Percentiles rank a stretch among this genome's conserved stretches.
Conservation (phyloP, 441 rosid genomes). For the Daphne laureola region DNA sequence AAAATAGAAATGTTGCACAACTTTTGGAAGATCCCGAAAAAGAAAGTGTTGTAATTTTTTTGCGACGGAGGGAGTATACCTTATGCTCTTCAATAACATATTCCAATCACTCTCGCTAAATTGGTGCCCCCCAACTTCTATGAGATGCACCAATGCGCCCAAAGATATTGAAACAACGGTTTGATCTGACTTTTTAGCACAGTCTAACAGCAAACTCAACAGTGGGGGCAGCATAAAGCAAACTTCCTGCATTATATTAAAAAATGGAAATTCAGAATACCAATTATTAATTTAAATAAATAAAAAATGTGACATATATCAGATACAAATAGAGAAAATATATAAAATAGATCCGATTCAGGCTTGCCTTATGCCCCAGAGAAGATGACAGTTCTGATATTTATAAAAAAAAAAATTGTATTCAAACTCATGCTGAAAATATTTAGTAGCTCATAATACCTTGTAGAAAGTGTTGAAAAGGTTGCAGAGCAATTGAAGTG, state of each 20-base stretch:
- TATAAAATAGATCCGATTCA: no score
- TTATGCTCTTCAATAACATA: slow-evolving; percentile 93
- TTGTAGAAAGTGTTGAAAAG: slow-evolving; percentile 98
- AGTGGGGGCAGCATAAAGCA: slow-evolving; percentile 99
- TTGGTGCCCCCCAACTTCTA: slow-evolving; percentile 99
- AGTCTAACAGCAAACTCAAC: slow-evolving; percentile 88
- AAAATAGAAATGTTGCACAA: no score
- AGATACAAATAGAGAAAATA: no score
- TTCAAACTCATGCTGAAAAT: no score
- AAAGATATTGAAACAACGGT: slow-evolving; percentile 93
- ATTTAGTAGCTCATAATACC: slow-evolving; percentile 38
- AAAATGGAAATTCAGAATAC: neutral
- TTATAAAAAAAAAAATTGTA: neutral
- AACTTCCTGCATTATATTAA: slow-evolving; percentile 68
- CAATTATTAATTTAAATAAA: neutral
- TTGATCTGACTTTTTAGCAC: slow-evolving; percentile 97
- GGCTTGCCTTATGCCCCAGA: no score
- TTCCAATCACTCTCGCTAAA: slow-evolving; percentile 97
- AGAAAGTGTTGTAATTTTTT: no score
- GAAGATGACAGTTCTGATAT: no score
- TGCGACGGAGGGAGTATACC: no score
- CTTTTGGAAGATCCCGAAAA: no score
- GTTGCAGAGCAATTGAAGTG: slow-evolving; percentile 97
- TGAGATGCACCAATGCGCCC: slow-evolving; percentile 97
- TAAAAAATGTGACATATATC: no score